Base-by-base conservation (phyloP, 2,329 filamentous ascomycete genomes). In the Massarina eburnea region DNA sequence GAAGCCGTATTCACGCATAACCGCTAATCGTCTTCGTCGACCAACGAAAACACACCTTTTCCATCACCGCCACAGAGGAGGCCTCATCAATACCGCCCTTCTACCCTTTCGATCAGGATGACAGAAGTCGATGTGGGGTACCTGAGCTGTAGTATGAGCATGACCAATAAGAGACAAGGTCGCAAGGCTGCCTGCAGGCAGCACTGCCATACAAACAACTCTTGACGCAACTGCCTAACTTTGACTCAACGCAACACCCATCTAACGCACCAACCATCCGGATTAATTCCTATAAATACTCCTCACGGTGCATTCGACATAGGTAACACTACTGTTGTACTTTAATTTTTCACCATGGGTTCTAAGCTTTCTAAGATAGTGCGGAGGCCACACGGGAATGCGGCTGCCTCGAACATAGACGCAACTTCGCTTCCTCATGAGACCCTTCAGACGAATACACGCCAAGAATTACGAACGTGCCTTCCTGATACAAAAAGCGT, bases 141-240 rank as follows among this genome's bases (percentile, higher is more conserved):
- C 20, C 29, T n/a, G 21, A 22, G n/a, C 17, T 20, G 7, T 29
- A 18, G n/a, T n/a, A 35, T 27, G 7, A 21, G 6, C 6, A 17
- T 9, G 40, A 44, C 61, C 59, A 62, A 63, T 61, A 45, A 48
- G 24, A 29, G 43, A 35, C 33, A 24, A 34, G 17, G 39, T 38
- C 42, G 24, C 49, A 43, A 59, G 58, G 62, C 52, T 61, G 56
- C 58, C 61, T 61, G 51, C 48, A 63, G 58, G 61, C 61, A 64
- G 52, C 51, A 38, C 41, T 38, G 18, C 8, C 41, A 38, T 12
- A 36, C 30, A 30, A 14, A 37, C 19, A 21, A 29, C 32, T 17
- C 3, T 57, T 60, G 53, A 61, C 47, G 59, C 61, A 61, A 56
- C 34, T 34, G 41, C 24, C 41, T 43, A 36, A 32, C 14, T 34